A percentile compares a stretch with the other conserved stretches of the same genome.
Conservation (phyloP, 495 filamentous ascomycete species). For the Penicillium waksmanii region DNA sequence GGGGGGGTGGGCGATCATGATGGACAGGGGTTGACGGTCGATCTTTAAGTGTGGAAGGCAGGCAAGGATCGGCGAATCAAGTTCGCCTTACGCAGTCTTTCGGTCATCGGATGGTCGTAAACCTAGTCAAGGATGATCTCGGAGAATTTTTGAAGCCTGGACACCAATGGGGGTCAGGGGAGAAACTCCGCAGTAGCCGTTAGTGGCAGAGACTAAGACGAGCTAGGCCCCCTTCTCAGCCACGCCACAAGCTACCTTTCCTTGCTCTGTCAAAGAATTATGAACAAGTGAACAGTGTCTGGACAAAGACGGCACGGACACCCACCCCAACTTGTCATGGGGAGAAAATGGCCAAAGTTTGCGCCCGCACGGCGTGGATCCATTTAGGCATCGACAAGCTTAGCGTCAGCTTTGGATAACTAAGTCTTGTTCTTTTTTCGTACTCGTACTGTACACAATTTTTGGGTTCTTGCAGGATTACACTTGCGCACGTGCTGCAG, state of each 20-base stretch:
- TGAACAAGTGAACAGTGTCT: conserved; percentile 2
- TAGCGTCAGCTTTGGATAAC: neutral
- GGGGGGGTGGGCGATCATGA: neutral
- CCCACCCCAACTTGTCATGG: neutral
- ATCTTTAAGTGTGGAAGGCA: neutral
- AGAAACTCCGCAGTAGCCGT: neutral
- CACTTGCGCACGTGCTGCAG: neutral
- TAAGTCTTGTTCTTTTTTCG: neutral
- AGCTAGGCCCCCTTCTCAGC: conserved; percentile 24
- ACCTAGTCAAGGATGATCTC: conserved; percentile 22
- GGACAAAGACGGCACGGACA: conserved; percentile 12
- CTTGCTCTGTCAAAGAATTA: neutral
- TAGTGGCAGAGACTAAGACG: conserved; percentile 19
- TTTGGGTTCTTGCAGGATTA: neutral
- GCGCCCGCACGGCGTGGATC: neutral
- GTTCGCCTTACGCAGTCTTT: conserved; percentile 3
- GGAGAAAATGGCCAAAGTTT: neutral
- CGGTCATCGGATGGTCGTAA: neutral
- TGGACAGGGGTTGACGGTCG: conserved; percentile 2
- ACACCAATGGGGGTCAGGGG: conserved; percentile 5
- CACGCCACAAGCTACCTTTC: conserved; percentile 20
- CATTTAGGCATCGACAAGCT: neutral
- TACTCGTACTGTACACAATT: neutral
- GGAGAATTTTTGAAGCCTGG: conserved; percentile 26
- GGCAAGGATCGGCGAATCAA: neutral